Evolutionary conservation across 1,284 basidiomycete genomes (phyloP), one percentile per base, ranked within the genome.

Genomic region (Papiliotrema fonsecae): DNA sequence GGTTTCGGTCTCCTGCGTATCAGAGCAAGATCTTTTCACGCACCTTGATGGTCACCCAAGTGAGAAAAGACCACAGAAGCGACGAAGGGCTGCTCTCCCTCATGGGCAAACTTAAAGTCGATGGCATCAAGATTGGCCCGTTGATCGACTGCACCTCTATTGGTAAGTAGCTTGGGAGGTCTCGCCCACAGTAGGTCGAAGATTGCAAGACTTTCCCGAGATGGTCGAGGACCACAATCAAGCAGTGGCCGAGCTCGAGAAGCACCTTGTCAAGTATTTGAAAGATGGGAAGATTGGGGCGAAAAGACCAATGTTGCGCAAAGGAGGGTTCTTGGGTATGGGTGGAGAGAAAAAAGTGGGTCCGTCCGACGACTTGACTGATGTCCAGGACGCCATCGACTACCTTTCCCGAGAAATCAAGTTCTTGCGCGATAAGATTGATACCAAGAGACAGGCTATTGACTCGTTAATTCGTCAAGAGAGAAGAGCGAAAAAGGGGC

Each of bases 161-260:
- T 21, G 69, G 70, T 32, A 16, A 45, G 40, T 47, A 49, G 42
- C 3, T n/a, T n/a, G n/a, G n/a, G n/a, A n/a, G n/a, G n/a, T n/a
- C n/a, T n/a, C n/a, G n/a, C n/a, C n/a, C n/a, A n/a, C n/a, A n/a
- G 51, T 60, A 26, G 64, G 64, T 11, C 55, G 70, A 31, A 55
- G 67, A 13, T 51, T 75, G 19, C 69, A 68, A 26, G 65, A 75
- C 51, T 75, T 75, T 48, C 74, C 74, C 3, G 56, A 66, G 10
- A 57, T 75, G 52, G 69, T 75, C 19, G 65, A 91, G 43, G 84
- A 83, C 56, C 90, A 96, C 75, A 92, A 93, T 72, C 75, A 86
- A 43, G 84, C 87, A 13, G 90, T 97, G 14, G 78, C 83, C 41
- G 83, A 90, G 53, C 81, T 96, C 35, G 92, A 97, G 67, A 75